These are phyloP conservation scores for Sporothrix brasiliensis DNA, from an alignment of 2,329 filamentous ascomycete genomes.

Conservation along the genomic window DNA sequence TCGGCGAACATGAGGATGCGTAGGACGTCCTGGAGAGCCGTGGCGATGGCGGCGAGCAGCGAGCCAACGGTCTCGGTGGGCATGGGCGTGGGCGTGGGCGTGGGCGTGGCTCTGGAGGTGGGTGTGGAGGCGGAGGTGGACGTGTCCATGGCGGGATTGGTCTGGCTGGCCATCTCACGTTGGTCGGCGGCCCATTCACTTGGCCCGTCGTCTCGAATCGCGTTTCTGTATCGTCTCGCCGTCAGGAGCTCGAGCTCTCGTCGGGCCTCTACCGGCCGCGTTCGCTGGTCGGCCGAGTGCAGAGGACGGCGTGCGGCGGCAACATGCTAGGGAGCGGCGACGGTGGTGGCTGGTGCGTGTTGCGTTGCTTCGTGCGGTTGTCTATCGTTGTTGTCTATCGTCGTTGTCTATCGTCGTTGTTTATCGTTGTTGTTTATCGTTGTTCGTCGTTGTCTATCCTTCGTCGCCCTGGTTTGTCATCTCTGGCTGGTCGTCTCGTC, in stretches of 20 bases:
- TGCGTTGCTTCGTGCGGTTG: not conserved
- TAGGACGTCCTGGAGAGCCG: constrained; percentile 55
- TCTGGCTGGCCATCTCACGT: not conserved
- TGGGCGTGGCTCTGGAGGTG: no score
- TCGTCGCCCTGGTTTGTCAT: not conserved
- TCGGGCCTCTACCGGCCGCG: constrained; percentile 22
- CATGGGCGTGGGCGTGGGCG: not conserved
- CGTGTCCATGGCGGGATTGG: not conserved
- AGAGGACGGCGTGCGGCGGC: constrained; percentile 20
- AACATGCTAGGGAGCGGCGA: constrained; percentile 25
- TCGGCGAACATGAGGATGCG: constrained; percentile 60
- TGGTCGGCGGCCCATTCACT: not conserved
- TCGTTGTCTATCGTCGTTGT: not conserved
- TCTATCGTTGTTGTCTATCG: not conserved
- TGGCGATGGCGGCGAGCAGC: constrained; percentile 61
- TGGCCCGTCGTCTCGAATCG: not conserved
- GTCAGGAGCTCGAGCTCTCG: not conserved
- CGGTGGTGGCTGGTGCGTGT: not conserved
- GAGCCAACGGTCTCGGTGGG: constrained; percentile 57
- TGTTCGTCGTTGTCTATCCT: not conserved
- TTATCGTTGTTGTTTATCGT: not conserved
- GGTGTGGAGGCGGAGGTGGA: not conserved
- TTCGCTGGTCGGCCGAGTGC: constrained; percentile 20
- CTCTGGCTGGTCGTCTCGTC: not conserved
- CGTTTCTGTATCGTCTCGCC: not conserved